Evolutionary conservation across 78 protist species (phyloP).

Genomic region (Chrysochromulina parva): DNA sequence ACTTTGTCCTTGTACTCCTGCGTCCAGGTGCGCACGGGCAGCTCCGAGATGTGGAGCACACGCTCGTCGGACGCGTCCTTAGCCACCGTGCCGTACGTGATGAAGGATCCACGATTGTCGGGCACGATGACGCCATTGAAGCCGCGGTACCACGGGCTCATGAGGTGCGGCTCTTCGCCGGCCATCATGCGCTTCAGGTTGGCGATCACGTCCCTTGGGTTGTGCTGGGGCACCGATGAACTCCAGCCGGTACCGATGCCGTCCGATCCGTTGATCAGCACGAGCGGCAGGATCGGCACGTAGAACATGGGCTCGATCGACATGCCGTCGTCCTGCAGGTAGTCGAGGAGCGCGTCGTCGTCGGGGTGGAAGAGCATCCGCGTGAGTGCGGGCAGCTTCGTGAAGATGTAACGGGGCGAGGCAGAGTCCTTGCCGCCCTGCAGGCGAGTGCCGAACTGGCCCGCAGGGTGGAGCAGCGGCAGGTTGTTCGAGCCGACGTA

Average conservation of each 20-base stretch:
- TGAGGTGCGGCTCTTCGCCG: slow-evolving; percentile 52
- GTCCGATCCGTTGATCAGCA: slow-evolving; percentile 93
- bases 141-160: slow-evolving; percentile 95
- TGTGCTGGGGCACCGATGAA: slow-evolving; percentile 80
- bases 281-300: slow-evolving; percentile 96
- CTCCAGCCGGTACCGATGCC: slow-evolving; percentile 97
- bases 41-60: slow-evolving; percentile 29
- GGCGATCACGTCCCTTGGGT: slow-evolving; percentile 87
- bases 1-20: slow-evolving; percentile 75
- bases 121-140: slow-evolving; percentile 70
- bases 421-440: slow-evolving; percentile 89
- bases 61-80: neutral
- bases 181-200: slow-evolving; percentile 57
- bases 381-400: slow-evolving; percentile 78
- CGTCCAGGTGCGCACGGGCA: slow-evolving; percentile 32
- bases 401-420: slow-evolving; percentile 93
- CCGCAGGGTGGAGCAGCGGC: slow-evolving; percentile 86
- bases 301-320: slow-evolving; percentile 93
- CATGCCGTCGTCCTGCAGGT: slow-evolving; percentile 53
- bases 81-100: neutral
- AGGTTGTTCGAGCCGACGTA: slow-evolving; percentile 97
- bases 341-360: slow-evolving; percentile 90
- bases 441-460: slow-evolving; percentile 96
- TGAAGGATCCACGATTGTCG: neutral
- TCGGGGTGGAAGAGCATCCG: slow-evolving; percentile 75